Percentiles rank a stretch among this genome's conserved stretches.
Evolutionary conservation across 2,329 filamentous ascomycete species (phyloP).

Genomic region (Sporothrix curviconia): DNA sequence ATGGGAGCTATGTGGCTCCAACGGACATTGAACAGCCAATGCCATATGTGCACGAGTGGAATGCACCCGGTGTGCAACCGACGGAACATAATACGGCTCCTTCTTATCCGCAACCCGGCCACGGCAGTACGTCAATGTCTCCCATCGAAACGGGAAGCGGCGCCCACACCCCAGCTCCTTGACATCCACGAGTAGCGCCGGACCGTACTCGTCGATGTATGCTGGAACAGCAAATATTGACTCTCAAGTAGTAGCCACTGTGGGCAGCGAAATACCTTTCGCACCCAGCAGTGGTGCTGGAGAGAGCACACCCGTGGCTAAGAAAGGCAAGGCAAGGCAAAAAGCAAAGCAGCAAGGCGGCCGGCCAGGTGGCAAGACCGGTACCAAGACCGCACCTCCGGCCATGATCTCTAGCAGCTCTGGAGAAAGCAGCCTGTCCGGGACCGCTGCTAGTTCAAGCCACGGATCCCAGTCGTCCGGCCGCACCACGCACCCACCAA

Average conservation of each 20-base stretch:
- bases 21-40: not conserved
- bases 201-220: not conserved
- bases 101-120: not conserved
- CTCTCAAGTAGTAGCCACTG: not conserved
- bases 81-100: not conserved
- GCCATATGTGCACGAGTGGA: slow-evolving; percentile 4
- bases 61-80: not conserved
- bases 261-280: not conserved
- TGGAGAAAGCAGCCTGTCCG: not conserved
- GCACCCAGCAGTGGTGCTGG: not conserved
- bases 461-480: not conserved
- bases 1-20: not conserved
- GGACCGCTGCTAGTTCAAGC: not conserved
- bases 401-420: not conserved
- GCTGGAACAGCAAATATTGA: not conserved
- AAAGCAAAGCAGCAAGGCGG: not conserved
- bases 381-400: not conserved
- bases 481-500: slow-evolving; percentile 4
- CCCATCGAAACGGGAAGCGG: not conserved
- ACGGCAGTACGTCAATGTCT: not conserved
- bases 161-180: not conserved
- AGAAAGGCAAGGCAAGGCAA: not conserved
- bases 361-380: not conserved
- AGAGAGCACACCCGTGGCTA: not conserved
- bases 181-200: slow-evolving; percentile 9